Evolutionary conservation across 2,329 filamentous ascomycete species (phyloP).

Genomic region (Pseudocercospora fijiensis): DNA sequence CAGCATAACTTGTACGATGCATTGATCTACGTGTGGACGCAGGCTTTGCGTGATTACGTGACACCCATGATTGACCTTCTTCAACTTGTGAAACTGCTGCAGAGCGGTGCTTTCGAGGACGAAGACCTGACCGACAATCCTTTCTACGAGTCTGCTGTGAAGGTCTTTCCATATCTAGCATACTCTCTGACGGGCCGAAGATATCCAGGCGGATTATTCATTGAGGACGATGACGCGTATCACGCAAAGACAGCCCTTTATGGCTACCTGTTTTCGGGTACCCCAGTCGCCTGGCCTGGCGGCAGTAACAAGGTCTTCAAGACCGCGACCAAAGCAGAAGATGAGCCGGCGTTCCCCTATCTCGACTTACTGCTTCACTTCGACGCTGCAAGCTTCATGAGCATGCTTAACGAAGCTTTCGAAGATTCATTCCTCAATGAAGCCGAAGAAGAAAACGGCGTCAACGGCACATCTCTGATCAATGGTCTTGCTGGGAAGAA

Average conservation of each 20-base stretch:
- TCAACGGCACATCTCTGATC: slow-evolving; percentile 29
- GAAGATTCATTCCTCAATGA: slow-evolving; percentile 89
- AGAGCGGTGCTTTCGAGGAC: slow-evolving; percentile 55
- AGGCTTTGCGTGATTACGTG: slow-evolving; percentile 82
- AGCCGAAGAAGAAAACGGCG: slow-evolving; percentile 53
- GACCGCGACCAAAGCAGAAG: slow-evolving; percentile 54
- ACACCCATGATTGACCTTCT: slow-evolving; percentile 85
- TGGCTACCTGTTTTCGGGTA: slow-evolving; percentile 88
- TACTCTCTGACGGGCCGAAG: slow-evolving; percentile 84
- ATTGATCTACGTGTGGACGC: slow-evolving; percentile 95
- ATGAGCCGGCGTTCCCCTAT: slow-evolving; percentile 79
- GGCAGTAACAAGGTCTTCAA: slow-evolving; percentile 60
- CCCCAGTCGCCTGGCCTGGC: slow-evolving; percentile 71
- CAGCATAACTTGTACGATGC: slow-evolving; percentile 92
- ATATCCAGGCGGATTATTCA: slow-evolving; percentile 80
- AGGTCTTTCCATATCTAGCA: slow-evolving; percentile 92
- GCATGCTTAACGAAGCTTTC: slow-evolving; percentile 93
- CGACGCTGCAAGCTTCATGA: slow-evolving; percentile 88
- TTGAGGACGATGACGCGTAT: slow-evolving; percentile 69
- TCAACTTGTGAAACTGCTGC: slow-evolving; percentile 56
- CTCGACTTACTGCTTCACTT: slow-evolving; percentile 81
- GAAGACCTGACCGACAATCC: slow-evolving; percentile 48
- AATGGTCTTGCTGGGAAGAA: slow-evolving; percentile 35
- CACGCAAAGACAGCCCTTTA: slow-evolving; percentile 87
- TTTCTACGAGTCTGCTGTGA: slow-evolving; percentile 71